phyloP scores from a whole-genome alignment of 495 filamentous ascomycete genomes.

The Penicillium cinerascens region DNA sequence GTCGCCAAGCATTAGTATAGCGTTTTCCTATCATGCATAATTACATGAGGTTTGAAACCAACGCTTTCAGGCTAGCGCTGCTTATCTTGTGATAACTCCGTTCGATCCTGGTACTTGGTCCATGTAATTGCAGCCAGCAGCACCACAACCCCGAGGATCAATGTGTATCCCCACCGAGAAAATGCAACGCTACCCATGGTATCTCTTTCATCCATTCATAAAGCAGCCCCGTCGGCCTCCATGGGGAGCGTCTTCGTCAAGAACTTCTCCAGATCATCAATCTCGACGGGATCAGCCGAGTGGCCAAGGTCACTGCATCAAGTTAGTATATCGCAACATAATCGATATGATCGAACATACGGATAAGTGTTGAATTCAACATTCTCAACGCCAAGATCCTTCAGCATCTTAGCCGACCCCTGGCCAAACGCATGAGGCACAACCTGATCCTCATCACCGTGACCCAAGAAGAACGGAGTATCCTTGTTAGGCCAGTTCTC shows the following conservation, averaged over 20 bases:
- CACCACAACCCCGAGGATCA: slow-evolving; percentile 42
- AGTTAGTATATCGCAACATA: slow-evolving; percentile 15
- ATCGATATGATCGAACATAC: slow-evolving; percentile 41
- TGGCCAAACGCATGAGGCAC: slow-evolving; percentile 67
- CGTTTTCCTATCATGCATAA: slow-evolving; percentile 1
- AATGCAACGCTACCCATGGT: not conserved
- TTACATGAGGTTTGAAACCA: not conserved
- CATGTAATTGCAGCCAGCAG: slow-evolving; percentile 48
- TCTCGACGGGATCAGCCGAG: slow-evolving; percentile 72
- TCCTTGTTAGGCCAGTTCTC: slow-evolving; percentile 66
- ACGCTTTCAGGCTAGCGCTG: not conserved
- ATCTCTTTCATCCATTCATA: slow-evolving; percentile 39
- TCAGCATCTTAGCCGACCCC: slow-evolving; percentile 58
- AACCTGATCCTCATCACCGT: slow-evolving; percentile 70
- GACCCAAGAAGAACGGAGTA: slow-evolving; percentile 84
- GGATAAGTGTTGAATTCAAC: slow-evolving; percentile 74
- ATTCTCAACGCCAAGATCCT: slow-evolving; percentile 59
- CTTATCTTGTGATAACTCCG: not conserved
- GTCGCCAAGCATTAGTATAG: slow-evolving; percentile 5
- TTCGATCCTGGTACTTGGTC: slow-evolving; percentile 7
- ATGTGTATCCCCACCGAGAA: slow-evolving; percentile 16
- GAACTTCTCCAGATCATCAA: slow-evolving; percentile 80
- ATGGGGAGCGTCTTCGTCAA: slow-evolving; percentile 60
- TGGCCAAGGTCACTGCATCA: slow-evolving; percentile 61
- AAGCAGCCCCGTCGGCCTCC: slow-evolving; percentile 50